These are phyloP conservation scores for Linnemannia zychae DNA, from an alignment of 192 early-diverging fungal species.

Conservation along the genomic window DNA sequence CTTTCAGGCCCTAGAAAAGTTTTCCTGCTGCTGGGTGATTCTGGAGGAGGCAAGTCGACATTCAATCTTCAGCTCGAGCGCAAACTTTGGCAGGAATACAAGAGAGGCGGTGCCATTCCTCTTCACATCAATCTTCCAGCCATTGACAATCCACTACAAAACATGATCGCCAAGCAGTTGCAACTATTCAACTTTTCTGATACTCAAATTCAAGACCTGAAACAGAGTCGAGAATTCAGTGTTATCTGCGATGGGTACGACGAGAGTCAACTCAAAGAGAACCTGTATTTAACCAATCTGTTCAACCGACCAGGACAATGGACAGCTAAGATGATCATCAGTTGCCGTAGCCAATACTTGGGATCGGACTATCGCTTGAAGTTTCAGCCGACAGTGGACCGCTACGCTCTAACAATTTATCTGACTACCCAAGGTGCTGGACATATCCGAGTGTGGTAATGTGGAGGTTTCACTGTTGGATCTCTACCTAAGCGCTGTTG, in stretches of 20 bases:
- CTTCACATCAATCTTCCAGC: slow-evolving; percentile 1
- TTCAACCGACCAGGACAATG: not conserved
- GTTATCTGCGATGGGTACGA: slow-evolving; percentile 27
- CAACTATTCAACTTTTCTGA: not conserved
- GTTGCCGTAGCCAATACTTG: not conserved
- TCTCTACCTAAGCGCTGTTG: no score
- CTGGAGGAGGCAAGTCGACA: slow-evolving; percentile 13
- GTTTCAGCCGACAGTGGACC: not conserved
- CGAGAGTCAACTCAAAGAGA: slow-evolving; percentile 1
- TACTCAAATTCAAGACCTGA: not conserved
- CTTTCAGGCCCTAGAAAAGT: not conserved
- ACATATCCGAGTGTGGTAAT: no score
- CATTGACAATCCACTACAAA: not conserved
- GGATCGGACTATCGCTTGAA: not conserved
- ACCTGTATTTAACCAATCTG: slow-evolving; percentile 4
- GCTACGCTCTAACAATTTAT: not conserved
- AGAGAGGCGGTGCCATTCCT: not conserved
- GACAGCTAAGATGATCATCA: not conserved
- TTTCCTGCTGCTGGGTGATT: slow-evolving; percentile 4
- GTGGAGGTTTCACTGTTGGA: no score
- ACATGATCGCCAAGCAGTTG: not conserved
- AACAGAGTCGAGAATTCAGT: not conserved
- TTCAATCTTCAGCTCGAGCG: slow-evolving; percentile 11
- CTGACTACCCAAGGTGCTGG: no score
- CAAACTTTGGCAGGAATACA: slow-evolving; percentile 1